Conservation (phyloP, 208 protist species). For the Trypanosoma scelopori region DNA sequence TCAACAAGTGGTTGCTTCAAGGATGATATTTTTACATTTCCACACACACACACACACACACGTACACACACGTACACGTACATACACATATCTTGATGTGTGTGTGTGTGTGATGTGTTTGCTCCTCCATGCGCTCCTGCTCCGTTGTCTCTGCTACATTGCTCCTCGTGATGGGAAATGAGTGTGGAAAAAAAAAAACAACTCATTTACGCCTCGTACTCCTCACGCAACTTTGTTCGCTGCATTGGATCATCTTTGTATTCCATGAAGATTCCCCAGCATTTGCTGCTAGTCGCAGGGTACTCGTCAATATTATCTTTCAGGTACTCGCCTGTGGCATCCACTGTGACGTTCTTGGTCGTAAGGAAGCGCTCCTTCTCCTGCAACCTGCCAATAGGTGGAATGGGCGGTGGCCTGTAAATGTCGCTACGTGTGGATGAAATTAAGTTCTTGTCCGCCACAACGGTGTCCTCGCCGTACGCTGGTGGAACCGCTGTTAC, state of each 20-base stretch:
- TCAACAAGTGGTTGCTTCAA: no score
- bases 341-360: conserved; percentile 81
- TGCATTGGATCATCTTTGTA: conserved; percentile 74
- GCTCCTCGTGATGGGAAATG: neutral
- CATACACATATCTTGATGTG: no score
- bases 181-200: neutral
- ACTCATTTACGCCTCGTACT: conserved; percentile 31
- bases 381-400: conserved; percentile 62
- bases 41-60: no score
- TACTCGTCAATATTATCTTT: conserved; percentile 57
- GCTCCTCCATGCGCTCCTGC: no score
- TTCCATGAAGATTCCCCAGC: conserved; percentile 50
- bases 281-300: conserved; percentile 67
- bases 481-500: neutral
- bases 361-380: conserved; percentile 68
- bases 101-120: no score
- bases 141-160: neutral
- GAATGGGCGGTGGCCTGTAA: conserved; percentile 46
- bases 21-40: no score
- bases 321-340: conserved; percentile 65
- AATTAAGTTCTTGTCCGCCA: neutral
- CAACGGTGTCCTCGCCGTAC: conserved; percentile 1
- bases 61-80: no score
- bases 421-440: conserved; percentile 14
- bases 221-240: conserved; percentile 68